Evolutionary conservation across 78 protist genomes (phyloP), one percentile per base, ranked within the genome.

Genomic region (Cavenderia fasciculata): DNA sequence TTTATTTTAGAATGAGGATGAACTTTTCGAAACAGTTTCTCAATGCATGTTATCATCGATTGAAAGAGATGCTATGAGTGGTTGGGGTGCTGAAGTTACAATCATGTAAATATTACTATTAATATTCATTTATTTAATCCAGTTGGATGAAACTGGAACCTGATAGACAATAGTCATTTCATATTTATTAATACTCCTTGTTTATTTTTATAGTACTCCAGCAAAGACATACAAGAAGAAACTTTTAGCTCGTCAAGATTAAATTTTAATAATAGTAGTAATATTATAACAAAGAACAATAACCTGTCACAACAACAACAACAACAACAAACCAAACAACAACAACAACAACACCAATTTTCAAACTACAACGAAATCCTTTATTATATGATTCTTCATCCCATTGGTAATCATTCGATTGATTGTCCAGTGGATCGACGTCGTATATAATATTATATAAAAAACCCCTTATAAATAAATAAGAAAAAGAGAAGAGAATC

Each of bases 1-100:
- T 14, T 51, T 4, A 0, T n/a, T 41, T 29, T 63, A 94, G 94
- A 68, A 86, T 10, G 85, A 78, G 41, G 97, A 95, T 16, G 95
- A 95, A 18, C 92, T 97, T 52, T 97, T 97, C 47, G 97, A 97
- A 68, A 78, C 92, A 12, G 70, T 86, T 49, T 86, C 96, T 7
- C 97, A 97, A 59, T 94, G 96, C 12, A 73, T 98, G 71, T 23
- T 97, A 49, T 29, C 95, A 14, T 89, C 96, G 29, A n/a, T 85
- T 14, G 99, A 98, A 86, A 92, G 99, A 33, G 99, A 98, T 52
- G 97, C 98, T 23, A 33, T 95, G 51, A 54, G 95, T 36, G 99
- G 99, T 34, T 97, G 98, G 98, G 99, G 99, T n/a, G 98, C 94
- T 21, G 63, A 85, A 21, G 99, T 98, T 5, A 78, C 96, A 59